Evolutionary conservation across 208 protist genomes (phyloP), one percentile per base, ranked within the genome.

Genomic region (Wallacemonas sp.): DNA sequence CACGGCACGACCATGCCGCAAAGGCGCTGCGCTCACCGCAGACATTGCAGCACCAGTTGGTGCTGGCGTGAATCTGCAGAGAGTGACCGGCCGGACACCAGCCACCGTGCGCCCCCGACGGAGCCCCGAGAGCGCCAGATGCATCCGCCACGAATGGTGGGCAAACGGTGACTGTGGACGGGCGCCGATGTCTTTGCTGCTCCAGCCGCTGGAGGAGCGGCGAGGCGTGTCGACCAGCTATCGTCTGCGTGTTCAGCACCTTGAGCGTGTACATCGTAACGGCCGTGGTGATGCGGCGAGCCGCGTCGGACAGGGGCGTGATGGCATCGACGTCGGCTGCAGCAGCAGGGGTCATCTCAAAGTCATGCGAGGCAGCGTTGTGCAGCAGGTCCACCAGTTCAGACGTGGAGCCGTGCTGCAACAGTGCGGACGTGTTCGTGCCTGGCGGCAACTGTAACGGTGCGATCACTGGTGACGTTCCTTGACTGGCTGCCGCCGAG

Each of bases 31-130:
- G 34, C n/a, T 60, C 36, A 0, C 29, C 39, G 63, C 91, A 96
- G 21, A 26, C 33, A 66, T 96, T 61, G 72, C 91, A 96, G 12
- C 33, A 16, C 88, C 91, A 96, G 57, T 88, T 91, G 12, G 72
- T 72, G 66, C 88, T 85, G 66, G 85, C 80, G 69, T 92, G 81
- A 6, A 92, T 68, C 14, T 60, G 61, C 44, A 96, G 74, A 0
- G 72, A 24, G 65, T 96, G 91, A 1, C 74, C 76, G 4, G 56
- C 32, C 3, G 80, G 74, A 61, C 90, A 96, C 39, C 38, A 16
- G 52, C 65, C 41, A n/a, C n/a, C n/a, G n/a, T n/a, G n/a, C n/a
- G n/a, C n/a, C n/a, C n/a, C n/a, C n/a, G n/a, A n/a, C n/a, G n/a
- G n/a, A n/a, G n/a, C n/a, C n/a, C n/a, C n/a, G n/a, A n/a, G n/a